A percentile compares a stretch with the other conserved stretches of the same genome.
Evolutionary conservation across 305 asterid genomes (phyloP).

Genomic region (Rubia occidens): DNA sequence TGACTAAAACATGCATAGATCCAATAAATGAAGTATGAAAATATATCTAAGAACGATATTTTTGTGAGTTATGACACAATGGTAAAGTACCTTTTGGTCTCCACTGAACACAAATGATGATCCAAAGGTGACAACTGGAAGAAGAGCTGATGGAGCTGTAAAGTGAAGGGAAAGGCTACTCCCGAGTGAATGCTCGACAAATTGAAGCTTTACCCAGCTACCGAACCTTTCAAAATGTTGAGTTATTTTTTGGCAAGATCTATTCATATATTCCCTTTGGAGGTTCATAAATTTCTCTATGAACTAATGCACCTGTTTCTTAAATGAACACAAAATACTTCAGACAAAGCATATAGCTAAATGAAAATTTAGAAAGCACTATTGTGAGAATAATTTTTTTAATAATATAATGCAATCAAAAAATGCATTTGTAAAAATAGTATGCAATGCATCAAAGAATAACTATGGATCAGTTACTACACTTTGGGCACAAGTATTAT

Average conservation of each 20-base stretch:
- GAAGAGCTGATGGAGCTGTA: constrained; percentile 47
- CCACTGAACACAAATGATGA: constrained; percentile 81
- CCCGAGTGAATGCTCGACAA: constrained; percentile 82
- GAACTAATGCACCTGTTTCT: constrained; percentile 69
- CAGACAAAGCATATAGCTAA: too few relatives aligned
- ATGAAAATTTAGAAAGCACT: too few relatives aligned
- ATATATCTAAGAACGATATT: constrained; percentile 29
- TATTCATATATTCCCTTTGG: constrained; percentile 83
- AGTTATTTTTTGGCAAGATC: constrained; percentile 59
- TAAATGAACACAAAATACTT: constrained; percentile 18
- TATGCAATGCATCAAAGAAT: constrained; percentile 48
- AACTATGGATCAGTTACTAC: constrained; percentile 65
- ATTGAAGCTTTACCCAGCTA: constrained; percentile 60
- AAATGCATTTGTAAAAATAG: too few relatives aligned
- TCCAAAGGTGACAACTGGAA: constrained; percentile 84
- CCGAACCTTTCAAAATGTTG: constrained; percentile 54
- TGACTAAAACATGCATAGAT: too few relatives aligned
- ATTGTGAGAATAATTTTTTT: too few relatives aligned
- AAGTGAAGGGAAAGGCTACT: constrained; percentile 71
- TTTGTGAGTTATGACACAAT: constrained; percentile 71
- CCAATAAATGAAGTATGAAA: too few relatives aligned
- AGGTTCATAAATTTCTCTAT: constrained; percentile 85
- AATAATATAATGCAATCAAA: too few relatives aligned
- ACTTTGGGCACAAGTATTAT: constrained; percentile 76
- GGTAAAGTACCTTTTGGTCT: constrained; percentile 56